phyloP scores from a whole-genome alignment of 108 stramenopile genomes.

The Nitzschia inconspicua region DNA sequence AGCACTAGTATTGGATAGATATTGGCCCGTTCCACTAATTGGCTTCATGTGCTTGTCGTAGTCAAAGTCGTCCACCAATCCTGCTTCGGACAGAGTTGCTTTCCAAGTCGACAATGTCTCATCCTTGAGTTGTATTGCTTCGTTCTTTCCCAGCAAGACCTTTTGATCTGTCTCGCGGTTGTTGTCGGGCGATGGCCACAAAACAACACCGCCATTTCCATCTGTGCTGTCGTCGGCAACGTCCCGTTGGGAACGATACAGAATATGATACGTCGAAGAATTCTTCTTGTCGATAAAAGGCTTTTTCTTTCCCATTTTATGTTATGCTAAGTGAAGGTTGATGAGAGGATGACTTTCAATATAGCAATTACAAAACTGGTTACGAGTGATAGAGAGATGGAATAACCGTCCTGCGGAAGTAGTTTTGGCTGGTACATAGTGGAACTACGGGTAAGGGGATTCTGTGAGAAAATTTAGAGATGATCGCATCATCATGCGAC shows the following conservation, averaged over 20 bases:
- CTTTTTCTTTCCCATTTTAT: slow-evolving; percentile 93
- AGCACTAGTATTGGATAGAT: slow-evolving; percentile 13
- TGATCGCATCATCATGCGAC: too few relatives aligned
- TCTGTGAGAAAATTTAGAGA: too few relatives aligned
- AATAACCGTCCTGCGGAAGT: too few relatives aligned
- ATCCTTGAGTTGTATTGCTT: background rate
- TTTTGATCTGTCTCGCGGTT: slow-evolving; percentile 40
- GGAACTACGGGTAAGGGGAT: too few relatives aligned
- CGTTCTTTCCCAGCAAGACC: slow-evolving; percentile 19
- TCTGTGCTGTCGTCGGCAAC: slow-evolving; percentile 44
- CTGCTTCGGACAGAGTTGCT: slow-evolving; percentile 17
- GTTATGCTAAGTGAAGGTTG: too few relatives aligned
- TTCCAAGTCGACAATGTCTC: slow-evolving; percentile 27
- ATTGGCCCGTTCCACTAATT: slow-evolving; percentile 62
- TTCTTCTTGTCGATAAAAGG: slow-evolving; percentile 90
- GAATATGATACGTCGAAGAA: slow-evolving; percentile 70
- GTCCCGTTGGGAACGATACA: slow-evolving; percentile 83
- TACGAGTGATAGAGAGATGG: too few relatives aligned
- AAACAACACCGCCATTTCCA: slow-evolving; percentile 44
- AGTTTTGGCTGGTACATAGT: too few relatives aligned
- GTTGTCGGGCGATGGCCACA: slow-evolving; percentile 67
- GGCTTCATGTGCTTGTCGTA: slow-evolving; percentile 87
- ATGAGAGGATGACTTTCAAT: too few relatives aligned
- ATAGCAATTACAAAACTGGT: too few relatives aligned
- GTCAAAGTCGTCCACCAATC: slow-evolving; percentile 76